Conservation (phyloP, 352 stramenopile genomes). For the Phytophthora foliorum region DNA sequence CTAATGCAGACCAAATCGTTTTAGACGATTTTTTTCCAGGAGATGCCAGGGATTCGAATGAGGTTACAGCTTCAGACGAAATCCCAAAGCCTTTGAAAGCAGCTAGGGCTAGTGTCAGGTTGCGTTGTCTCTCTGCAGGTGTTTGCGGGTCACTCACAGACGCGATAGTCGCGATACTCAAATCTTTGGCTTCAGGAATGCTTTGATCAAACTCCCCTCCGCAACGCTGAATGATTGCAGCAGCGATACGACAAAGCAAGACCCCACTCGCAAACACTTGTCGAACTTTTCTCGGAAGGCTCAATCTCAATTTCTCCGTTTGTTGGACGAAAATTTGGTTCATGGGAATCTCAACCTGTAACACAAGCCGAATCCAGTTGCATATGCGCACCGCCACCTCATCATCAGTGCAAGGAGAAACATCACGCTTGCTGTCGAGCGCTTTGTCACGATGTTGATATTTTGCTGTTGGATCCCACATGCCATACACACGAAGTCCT, state of each 20-base stretch:
- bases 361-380: slow-evolving; percentile 17
- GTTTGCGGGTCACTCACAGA: slow-evolving; percentile 7
- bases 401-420: slow-evolving; percentile 1
- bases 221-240: slow-evolving; percentile 25
- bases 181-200: background rate
- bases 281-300: slow-evolving; percentile 9
- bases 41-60: no score
- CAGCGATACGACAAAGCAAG: slow-evolving; percentile 49
- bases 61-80: slow-evolving; percentile 12
- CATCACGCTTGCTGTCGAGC: slow-evolving; percentile 1
- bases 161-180: background rate
- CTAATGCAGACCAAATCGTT: slow-evolving; percentile 26
- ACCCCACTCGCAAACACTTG: slow-evolving; percentile 43
- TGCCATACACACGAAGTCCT: slow-evolving; percentile 46
- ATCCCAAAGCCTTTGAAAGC: slow-evolving; percentile 27
- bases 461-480: slow-evolving; percentile 45
- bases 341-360: slow-evolving; percentile 26
- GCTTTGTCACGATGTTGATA: background rate
- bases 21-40: no score
- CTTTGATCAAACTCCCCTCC: slow-evolving; percentile 3
- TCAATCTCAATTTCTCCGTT: slow-evolving; percentile 9
- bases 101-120: slow-evolving; percentile 20
- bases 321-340: slow-evolving; percentile 25
- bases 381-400: slow-evolving; percentile 19
- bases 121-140: slow-evolving; percentile 21